These are phyloP conservation scores for Phoma herbarum DNA, from an alignment of 2,329 filamentous ascomycete genomes.

Conservation along the genomic window DNA sequence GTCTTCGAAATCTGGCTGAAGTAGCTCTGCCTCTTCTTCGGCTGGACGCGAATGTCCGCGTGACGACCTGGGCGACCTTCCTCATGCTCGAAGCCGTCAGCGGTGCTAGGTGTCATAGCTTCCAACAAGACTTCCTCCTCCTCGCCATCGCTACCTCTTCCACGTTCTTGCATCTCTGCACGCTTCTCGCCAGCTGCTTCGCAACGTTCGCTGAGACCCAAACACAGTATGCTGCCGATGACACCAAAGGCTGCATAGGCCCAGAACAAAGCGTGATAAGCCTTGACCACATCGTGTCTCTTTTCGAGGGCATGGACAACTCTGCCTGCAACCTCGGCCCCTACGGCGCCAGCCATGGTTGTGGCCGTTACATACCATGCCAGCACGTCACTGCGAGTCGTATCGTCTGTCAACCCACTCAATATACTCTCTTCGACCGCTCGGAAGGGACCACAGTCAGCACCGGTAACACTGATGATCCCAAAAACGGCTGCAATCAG, in stretches of 20 bases:
- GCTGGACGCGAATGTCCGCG: conserved; percentile 28
- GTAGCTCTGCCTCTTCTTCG: conserved; percentile 44
- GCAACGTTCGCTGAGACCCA: conserved; percentile 53
- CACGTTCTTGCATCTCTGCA: conserved; percentile 37
- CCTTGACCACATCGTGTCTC: conserved; percentile 47
- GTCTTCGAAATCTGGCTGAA: conserved; percentile 65
- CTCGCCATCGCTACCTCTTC: conserved; percentile 31
- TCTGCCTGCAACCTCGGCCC: conserved; percentile 51
- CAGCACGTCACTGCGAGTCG: conserved; percentile 49
- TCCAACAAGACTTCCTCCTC: conserved; percentile 48
- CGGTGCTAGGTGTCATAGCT: conserved; percentile 44
- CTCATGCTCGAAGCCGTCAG: conserved; percentile 42
- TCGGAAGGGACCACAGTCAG: conserved; percentile 47
- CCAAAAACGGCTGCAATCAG: conserved; percentile 51
- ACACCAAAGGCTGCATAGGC: conserved; percentile 54
- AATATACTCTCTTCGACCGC: conserved; percentile 50
- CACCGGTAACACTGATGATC: conserved; percentile 50
- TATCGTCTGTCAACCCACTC: conserved; percentile 47
- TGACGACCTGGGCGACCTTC: conserved; percentile 23
- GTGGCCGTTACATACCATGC: conserved; percentile 53
- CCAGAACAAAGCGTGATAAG: conserved; percentile 55
- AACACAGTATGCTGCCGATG: conserved; percentile 50
- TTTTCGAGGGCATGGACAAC: conserved; percentile 52
- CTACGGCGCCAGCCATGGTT: conserved; percentile 48
- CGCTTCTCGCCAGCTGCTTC: conserved; percentile 49